Conservation (phyloP, 345 rosid genomes). For the Eutrema heterophyllum region DNA sequence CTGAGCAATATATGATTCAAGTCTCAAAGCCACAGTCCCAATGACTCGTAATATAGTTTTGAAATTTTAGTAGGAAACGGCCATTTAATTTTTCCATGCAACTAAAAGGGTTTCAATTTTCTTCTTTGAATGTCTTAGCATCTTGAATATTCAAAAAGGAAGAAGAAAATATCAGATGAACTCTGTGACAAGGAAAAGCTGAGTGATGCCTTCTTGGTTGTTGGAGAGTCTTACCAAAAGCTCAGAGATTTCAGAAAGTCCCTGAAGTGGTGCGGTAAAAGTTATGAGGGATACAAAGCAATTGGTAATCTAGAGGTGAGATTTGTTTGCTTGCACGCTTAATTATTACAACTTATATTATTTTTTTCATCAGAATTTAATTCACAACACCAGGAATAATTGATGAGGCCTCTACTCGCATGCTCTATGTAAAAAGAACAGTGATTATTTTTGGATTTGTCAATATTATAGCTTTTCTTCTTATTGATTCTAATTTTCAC, state of each 20-base stretch:
- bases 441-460: neutral
- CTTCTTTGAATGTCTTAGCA: conserved; percentile 49
- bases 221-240: conserved; percentile 87
- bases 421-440: neutral
- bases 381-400: neutral
- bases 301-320: conserved; percentile 82
- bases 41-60: neutral
- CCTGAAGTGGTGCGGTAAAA: conserved; percentile 63
- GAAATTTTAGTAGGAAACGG: neutral
- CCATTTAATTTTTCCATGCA: neutral
- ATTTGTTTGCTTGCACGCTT: conserved; percentile 17
- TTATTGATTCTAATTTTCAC: conserved; percentile 22
- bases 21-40: neutral
- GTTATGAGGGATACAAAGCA: conserved; percentile 63
- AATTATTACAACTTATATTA: neutral
- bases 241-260: conserved; percentile 73
- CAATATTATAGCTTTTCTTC: neutral
- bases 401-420: conserved; percentile 6
- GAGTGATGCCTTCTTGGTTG: conserved; percentile 64
- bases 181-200: conserved; percentile 84
- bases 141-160: conserved; percentile 68
- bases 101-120: conserved; percentile 14
- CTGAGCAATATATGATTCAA: conserved; percentile 1
- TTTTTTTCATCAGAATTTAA: neutral
- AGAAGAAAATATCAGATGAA: conserved; percentile 62